A percentile compares a stretch with the other conserved stretches of the same genome.
These are phyloP conservation scores for Malus orientalis DNA, from an alignment of 306 rosid genomes.

Conservation along the genomic window DNA sequence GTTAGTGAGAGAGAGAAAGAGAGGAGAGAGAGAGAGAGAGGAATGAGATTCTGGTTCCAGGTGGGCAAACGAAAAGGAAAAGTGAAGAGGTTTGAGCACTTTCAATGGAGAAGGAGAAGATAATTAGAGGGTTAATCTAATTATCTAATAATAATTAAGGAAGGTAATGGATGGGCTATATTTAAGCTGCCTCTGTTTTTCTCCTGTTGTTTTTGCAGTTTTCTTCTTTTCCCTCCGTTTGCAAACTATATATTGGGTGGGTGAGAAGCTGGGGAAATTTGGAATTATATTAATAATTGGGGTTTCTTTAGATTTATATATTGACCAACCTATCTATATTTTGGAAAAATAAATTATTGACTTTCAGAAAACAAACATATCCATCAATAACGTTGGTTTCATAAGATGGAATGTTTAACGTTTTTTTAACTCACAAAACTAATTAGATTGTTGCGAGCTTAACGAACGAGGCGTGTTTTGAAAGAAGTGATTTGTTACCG, in stretches of 20 bases:
- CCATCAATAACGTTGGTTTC: no score
- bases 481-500: no score
- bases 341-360: no score
- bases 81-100: background rate
- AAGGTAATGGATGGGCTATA: conserved; percentile 3
- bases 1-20: no score
- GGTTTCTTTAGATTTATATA: no score
- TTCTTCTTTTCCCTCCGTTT: conserved; percentile 13
- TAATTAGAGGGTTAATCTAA: background rate
- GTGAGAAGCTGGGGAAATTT: background rate
- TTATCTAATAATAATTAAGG: background rate
- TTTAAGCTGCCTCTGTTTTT: conserved; percentile 2
- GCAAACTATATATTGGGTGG: background rate
- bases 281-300: background rate
- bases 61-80: background rate
- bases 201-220: background rate
- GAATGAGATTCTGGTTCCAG: conserved; percentile 16
- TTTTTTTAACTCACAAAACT: no score
- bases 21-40: no score
- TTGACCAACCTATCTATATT: no score
- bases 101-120: background rate
- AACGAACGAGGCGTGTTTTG: no score
- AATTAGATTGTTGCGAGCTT: no score
- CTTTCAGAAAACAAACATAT: no score
- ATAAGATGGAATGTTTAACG: no score